phyloP scores from a whole-genome alignment of 306 rosid genomes.

The Cucumis cinereus region DNA sequence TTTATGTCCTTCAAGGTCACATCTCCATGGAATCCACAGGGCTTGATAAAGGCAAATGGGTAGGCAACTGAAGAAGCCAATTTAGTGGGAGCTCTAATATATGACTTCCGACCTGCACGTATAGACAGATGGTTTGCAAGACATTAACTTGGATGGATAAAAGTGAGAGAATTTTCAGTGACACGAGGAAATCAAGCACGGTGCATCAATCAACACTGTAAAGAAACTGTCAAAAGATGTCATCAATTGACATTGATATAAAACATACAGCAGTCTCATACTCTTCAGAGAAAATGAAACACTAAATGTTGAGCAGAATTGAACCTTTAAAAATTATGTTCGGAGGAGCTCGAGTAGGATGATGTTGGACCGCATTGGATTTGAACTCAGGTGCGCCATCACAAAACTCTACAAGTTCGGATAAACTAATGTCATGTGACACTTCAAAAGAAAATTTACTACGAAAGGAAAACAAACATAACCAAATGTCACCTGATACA shows the following conservation, averaged over 20 bases:
- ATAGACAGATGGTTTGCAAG: neutral
- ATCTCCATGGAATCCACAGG: conserved; percentile 70
- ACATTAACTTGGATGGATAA: neutral
- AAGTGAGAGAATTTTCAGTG: neutral
- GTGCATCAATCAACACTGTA: neutral
- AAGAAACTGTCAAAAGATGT: neutral
- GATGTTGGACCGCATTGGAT: conserved; percentile 28
- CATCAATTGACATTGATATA: neutral
- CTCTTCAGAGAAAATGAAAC: neutral
- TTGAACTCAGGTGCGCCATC: conserved; percentile 30
- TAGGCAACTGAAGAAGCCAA: conserved; percentile 74
- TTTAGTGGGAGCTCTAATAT: conserved; percentile 47
- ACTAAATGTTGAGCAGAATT: conserved; percentile 5
- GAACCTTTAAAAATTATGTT: conserved; percentile 68
- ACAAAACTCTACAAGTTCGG: conserved; percentile 28
- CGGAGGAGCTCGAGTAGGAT: conserved; percentile 25
- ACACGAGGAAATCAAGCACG: neutral
- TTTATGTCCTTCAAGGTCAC: conserved; percentile 90
- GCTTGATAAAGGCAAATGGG: conserved; percentile 83
- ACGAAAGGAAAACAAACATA: neutral
- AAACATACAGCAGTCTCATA: neutral
- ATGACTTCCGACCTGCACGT: conserved; percentile 60
- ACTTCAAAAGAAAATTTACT: neutral
- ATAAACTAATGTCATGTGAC: neutral
- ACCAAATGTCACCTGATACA: conserved; percentile 38